These are phyloP conservation scores for Ustilago esculenta DNA, from an alignment of 1,284 basidiomycete genomes.

Conservation along the genomic window DNA sequence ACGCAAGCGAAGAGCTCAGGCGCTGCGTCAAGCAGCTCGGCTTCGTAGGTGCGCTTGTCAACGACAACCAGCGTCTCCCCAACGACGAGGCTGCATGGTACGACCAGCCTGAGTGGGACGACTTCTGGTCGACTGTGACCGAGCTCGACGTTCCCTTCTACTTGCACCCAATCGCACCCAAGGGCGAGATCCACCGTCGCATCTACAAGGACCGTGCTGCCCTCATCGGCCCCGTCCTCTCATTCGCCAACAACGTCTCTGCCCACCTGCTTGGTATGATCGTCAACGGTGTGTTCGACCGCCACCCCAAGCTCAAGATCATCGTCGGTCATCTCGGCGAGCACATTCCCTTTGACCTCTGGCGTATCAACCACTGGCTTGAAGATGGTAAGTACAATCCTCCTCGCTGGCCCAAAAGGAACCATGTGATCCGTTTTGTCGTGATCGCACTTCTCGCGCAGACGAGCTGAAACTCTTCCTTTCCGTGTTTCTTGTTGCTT, in stretches of 20 bases:
- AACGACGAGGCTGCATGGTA: conserved; percentile 48
- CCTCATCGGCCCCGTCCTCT: conserved; percentile 64
- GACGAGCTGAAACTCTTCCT: too few species aligned
- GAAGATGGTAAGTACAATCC: conserved; percentile 49
- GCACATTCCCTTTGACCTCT: conserved; percentile 66
- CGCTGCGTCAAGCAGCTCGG: conserved; percentile 62
- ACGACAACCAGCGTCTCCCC: conserved; percentile 47
- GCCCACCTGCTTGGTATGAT: conserved; percentile 66
- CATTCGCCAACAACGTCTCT: conserved; percentile 66
- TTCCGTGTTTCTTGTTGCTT: background rate
- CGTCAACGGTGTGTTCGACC: conserved; percentile 67
- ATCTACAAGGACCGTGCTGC: conserved; percentile 64
- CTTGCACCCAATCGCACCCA: conserved; percentile 66
- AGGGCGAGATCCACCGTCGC: conserved; percentile 61
- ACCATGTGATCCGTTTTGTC: too few species aligned
- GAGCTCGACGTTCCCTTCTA: conserved; percentile 67
- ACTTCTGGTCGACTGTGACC: conserved; percentile 64
- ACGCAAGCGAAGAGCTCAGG: conserved; percentile 61
- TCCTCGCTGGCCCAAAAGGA: too few species aligned
- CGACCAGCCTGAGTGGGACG: conserved; percentile 44
- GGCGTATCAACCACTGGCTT: conserved; percentile 67
- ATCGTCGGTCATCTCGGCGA: conserved; percentile 67
- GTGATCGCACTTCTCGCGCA: background rate
- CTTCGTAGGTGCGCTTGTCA: conserved; percentile 45
- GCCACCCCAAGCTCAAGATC: conserved; percentile 67